Base-by-base conservation (phyloP, 768 basidiomycete species). In the Leccinellum albellum region DNA sequence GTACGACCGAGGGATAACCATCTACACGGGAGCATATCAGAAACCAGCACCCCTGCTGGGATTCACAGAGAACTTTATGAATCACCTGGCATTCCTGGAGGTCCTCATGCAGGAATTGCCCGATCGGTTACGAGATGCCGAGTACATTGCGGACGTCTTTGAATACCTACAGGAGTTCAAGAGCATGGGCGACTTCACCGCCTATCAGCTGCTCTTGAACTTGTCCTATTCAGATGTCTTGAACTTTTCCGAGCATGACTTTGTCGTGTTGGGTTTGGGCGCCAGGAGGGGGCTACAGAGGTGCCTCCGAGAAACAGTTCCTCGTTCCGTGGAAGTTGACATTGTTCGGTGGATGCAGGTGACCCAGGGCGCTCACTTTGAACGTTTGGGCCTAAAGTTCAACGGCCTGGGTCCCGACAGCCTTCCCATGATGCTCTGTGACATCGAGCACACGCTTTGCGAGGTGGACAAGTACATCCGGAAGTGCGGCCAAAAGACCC, bases 381-480 rank as follows among this genome's bases (percentile, higher is more conserved):
- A 76, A 46, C 81, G 86, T 15, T 74, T 88, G 32, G 82, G 82
- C 4, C 64, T 87, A 42, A 55, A 73, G 0, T 83, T 86, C 60
- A 72, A 77, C 0, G 80, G 79, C 17, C 72, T 87, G 12, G 82
- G 85, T 17, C 76, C 78, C 0, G 57, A 77, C 3, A 62, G 66
- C 15, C 73, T 81, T 13, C 80, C 81, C 7, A 82, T 87, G 77
- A 77, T 79, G 61, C 73, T 89, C 50, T 82, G 84, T 35, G 90
- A 92, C 67, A 75, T 91, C 53, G 90, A 92, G 73, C 90, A 92
- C 67, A 77, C 84, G 1, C 72, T 91, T 15, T 92, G 90, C 72
- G 90, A 92, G 67, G 77, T 87, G 46, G 87, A 90, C 73, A 89
- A 91, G 66, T 91, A 91, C 64, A 76, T 83, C 42, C 85, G 89